Percentiles rank a stretch among this genome's conserved stretches.
Conservation (phyloP, 2,329 filamentous ascomycete genomes). For the Colletotrichum tofieldiae region DNA sequence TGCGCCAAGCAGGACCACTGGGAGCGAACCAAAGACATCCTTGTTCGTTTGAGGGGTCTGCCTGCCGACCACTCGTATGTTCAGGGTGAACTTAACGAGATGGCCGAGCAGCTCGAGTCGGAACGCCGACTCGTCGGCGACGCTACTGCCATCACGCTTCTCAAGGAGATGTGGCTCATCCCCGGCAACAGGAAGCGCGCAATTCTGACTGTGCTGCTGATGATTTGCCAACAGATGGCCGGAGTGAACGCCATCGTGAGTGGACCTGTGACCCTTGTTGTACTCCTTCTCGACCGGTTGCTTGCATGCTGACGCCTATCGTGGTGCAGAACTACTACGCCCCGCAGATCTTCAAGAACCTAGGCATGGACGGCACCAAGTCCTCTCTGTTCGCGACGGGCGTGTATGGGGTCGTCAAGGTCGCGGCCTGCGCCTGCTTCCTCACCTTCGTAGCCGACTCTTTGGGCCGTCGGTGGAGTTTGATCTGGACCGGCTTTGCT, state of each 20-base stretch:
- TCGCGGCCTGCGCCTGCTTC: conserved; percentile 74
- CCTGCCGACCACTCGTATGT: conserved; percentile 69
- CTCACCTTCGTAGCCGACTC: conserved; percentile 79
- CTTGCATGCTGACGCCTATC: conserved; percentile 58
- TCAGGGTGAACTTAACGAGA: conserved; percentile 73
- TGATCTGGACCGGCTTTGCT: conserved; percentile 76
- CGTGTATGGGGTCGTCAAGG: conserved; percentile 82
- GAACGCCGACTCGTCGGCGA: conserved; percentile 72
- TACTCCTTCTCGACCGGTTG: conserved; percentile 53
- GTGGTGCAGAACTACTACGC: conserved; percentile 73
- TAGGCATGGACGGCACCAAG: conserved; percentile 71
- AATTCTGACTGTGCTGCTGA: conserved; percentile 71
- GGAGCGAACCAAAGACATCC: conserved; percentile 72
- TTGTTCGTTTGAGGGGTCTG: conserved; percentile 69
- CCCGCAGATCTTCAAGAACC: conserved; percentile 77
- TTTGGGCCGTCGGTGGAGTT: conserved; percentile 73
- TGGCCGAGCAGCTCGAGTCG: conserved; percentile 72
- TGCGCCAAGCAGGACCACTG: conserved; percentile 78
- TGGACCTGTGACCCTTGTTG: conserved; percentile 40
- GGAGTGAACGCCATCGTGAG: conserved; percentile 66
- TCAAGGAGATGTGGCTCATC: conserved; percentile 76
- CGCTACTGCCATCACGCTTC: conserved; percentile 68
- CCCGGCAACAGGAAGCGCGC: conserved; percentile 75
- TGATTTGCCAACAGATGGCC: conserved; percentile 83
- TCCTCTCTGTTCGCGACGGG: conserved; percentile 80